Evolutionary conservation across 176 grass and related monocot genomes (phyloP), one percentile per base, ranked within the genome.

Genomic region (Neostapfia colusana): DNA sequence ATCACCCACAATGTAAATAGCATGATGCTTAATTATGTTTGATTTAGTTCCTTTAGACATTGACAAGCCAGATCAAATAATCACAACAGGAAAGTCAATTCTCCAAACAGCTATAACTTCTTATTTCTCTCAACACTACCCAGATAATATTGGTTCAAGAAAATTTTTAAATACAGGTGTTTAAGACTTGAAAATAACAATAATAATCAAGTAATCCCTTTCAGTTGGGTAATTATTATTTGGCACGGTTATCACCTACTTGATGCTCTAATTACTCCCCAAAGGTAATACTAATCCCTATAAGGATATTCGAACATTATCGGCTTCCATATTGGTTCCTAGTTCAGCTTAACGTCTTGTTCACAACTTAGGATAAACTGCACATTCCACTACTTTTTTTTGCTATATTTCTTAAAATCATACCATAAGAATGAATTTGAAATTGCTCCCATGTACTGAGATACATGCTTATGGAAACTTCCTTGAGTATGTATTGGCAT

Each of bases 311-410:
- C 20, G 10, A n/a, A 13, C 31, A 6, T 24, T 7, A 21, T 54
- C 61, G 44, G 34, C 42, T 69, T 60, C 81, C 40, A 14, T 63
- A 46, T 41, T 39, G 12, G 31, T 51, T 51, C 16, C 48, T 8
- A 77, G 15, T 41, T 65, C 54, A 59, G 51, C 43, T 77, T 35
- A 35, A 20, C 43, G 40, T 45, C 8, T 72, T 70, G 27, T 77
- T 34, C 12, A 20, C 43, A 53, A 35, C 14, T 72, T 9, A 40
- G 13, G 7, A 71, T 76, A 57, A 14, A 77, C 28, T 70, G 28
- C 21, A 67, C 44, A 50, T 60, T 31, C n/a, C 42, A 9, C 25
- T 26, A 34, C n/a, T 67, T 8, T 48, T 31, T 13, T 11, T 27
- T 53, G 21, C 6, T 10, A 25, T n/a, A 4, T 41, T 73, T 81